Conservation (phyloP, 148 eudicot genomes). For the Camellia sinensis region DNA sequence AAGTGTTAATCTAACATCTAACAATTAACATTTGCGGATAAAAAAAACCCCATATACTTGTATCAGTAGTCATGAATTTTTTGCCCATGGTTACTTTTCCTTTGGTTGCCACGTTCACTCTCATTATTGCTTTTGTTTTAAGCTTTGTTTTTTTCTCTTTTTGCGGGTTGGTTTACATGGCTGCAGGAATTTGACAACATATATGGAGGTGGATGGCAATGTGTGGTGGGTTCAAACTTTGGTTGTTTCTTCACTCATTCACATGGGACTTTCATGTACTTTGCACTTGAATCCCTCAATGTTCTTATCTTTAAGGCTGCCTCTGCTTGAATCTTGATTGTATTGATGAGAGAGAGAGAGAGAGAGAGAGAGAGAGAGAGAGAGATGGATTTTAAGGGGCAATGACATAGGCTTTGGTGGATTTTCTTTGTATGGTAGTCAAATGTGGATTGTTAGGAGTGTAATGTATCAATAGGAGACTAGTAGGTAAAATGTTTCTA, state of each 20-base stretch:
- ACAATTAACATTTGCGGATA: no score
- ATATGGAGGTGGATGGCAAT: conserved; percentile 91
- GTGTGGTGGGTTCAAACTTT: conserved; percentile 88
- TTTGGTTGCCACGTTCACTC: not conserved
- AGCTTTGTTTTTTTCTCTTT: not conserved
- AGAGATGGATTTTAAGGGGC: not conserved
- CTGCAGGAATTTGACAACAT: conserved; percentile 73
- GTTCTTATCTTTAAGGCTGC: conserved; percentile 90
- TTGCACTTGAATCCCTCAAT: conserved; percentile 72
- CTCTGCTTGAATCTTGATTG: conserved; percentile 13
- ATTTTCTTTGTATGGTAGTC: no score
- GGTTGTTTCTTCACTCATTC: conserved; percentile 81
- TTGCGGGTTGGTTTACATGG: not conserved
- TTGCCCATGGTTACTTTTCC: no score
- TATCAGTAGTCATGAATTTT: no score
- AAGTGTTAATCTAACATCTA: no score
- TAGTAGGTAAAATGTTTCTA: not conserved
- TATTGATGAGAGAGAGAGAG: not conserved
- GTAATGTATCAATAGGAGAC: not conserved
- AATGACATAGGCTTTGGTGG: not conserved
- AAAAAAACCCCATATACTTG: no score
- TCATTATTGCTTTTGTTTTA: not conserved
- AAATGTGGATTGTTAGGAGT: not conserved
- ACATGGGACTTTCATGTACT: conserved; percentile 75
- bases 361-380: not conserved